Evolutionary conservation across 768 basidiomycete genomes (phyloP), one percentile per base, ranked within the genome.

Genomic region (Tylopilus sp.): DNA sequence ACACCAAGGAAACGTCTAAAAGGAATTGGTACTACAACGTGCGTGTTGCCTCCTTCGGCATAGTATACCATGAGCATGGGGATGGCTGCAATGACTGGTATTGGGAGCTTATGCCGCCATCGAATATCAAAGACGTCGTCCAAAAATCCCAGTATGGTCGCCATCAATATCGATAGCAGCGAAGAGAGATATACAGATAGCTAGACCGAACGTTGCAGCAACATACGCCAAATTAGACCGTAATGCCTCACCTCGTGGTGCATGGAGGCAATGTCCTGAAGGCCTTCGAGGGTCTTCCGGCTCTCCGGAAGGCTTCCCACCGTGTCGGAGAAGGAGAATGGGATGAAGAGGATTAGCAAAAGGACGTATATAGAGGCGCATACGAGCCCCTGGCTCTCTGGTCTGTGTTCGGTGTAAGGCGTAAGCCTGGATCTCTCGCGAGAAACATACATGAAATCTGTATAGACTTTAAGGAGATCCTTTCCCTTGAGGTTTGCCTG

Each of bases 51-150:
- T 11, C 83, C 82, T 62, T 96, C 96, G 3, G 97, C 92, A 69
- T 90, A 96, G 71, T 98, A 99, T 10, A 98, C 96, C 75, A 98
- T 87, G 24, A 99, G 77, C 19, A 98, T 80, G 3, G 97, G 97
- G 16, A 99, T 89, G 21, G 91, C 90, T 1, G 93, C 96, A 56
- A 99, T 89, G 65, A 99, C 82, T 0, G 97, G 97, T 49, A 99
- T 95, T 0, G 97, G 97, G 13, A 99, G 74, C 69, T 99, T 99
- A 72, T 98, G 93, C 52, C 97, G 75, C 97, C 97, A 99, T 17
- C 97, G 85, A 59, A 99, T 98, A 68, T 99, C 97, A 61, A 98
- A 99, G 5, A 98, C 81, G 70, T 99, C 97, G 63, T 99, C 97
- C 41, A 98, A 76, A 67, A 99, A 96, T 29, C 97, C 97, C 9